These are phyloP conservation scores for Syzygium malaccense DNA, from an alignment of 441 rosid species.

Conservation along the genomic window DNA sequence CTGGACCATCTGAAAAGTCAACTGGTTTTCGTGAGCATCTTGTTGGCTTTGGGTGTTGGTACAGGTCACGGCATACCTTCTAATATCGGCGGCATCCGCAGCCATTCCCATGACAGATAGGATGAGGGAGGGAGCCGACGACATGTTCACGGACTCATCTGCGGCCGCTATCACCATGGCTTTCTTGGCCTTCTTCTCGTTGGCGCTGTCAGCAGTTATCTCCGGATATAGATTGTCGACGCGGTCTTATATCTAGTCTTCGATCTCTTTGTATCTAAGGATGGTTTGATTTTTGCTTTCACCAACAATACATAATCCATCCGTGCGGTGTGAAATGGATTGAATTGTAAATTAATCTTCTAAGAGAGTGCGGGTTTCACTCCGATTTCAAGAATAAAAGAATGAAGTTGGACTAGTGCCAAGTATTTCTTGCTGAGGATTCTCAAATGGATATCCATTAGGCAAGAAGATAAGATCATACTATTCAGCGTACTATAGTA, in stretches of 20 bases:
- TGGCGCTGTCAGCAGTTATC: background rate
- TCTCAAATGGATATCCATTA: background rate
- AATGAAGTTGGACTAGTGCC: background rate
- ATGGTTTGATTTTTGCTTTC: background rate
- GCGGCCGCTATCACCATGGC: constrained; percentile 6
- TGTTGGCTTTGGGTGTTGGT: background rate
- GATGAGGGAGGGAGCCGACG: background rate
- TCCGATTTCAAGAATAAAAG: background rate
- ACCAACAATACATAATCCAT: background rate
- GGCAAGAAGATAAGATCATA: too few relatives aligned
- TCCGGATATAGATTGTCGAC: background rate
- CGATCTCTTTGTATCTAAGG: background rate
- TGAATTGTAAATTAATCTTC: background rate
- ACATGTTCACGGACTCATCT: background rate
- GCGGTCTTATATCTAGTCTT: background rate
- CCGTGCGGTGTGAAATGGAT: background rate
- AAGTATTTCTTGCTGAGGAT: background rate
- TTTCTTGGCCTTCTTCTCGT: constrained; percentile 1
- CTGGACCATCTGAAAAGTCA: background rate
- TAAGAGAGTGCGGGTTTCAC: background rate
- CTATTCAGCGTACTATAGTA: too few relatives aligned
- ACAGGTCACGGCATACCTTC: constrained; percentile 4
- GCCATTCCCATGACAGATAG: constrained; percentile 3
- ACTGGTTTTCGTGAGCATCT: background rate
- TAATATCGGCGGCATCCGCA: constrained; percentile 5